Evolutionary conservation across 495 filamentous ascomycete species (phyloP), one percentile per base, ranked within the genome.

Genomic region (Aspergillus saccharolyticus): DNA sequence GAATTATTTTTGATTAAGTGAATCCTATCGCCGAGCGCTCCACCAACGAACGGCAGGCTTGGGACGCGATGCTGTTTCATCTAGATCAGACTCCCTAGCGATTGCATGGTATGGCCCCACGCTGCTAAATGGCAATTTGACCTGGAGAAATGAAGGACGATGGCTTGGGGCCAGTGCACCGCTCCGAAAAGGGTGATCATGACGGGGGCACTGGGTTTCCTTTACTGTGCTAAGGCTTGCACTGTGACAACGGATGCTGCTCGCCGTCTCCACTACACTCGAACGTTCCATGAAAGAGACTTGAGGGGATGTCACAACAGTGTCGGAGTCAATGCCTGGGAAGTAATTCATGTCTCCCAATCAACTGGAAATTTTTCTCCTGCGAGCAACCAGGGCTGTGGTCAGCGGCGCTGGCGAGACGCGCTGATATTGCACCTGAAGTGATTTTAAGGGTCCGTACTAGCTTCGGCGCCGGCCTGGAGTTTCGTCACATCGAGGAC

Each of bases 41-140:
- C 47, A 50, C 47, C 47, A 50, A 50, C 47, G 47, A 50, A 50
- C 47, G 28, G 47, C 22, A 50, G 24, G 47, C 47, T 50, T 50
- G 22, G 47, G 47, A 25, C n/a, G 47, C 21, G 14, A 50, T 10
- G 22, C n/a, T n/a, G 47, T 50, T 50, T 50, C 47, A 50, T 50
- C 22, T 50, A 28, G 28, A 50, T 50, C 47, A 50, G 22, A 50
- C 30, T 28, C 5, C 47, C 47, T 30, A 28, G 22, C n/a, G 15
- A 28, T 50, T 50, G 47, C 47, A 50, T 50, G 47, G 47, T 50
- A 30, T 50, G 47, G 47, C 47, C 47, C 47, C 47, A 50, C 47
- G 47, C 24, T 24, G 47, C 24, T 15, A 18, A 28, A 18, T 15
- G 16, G 47, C 47, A 50, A 50, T 50, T 50, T 50, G 47, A 30